Conservation (phyloP, 345 rosid species). For the Acer yangbiense region DNA sequence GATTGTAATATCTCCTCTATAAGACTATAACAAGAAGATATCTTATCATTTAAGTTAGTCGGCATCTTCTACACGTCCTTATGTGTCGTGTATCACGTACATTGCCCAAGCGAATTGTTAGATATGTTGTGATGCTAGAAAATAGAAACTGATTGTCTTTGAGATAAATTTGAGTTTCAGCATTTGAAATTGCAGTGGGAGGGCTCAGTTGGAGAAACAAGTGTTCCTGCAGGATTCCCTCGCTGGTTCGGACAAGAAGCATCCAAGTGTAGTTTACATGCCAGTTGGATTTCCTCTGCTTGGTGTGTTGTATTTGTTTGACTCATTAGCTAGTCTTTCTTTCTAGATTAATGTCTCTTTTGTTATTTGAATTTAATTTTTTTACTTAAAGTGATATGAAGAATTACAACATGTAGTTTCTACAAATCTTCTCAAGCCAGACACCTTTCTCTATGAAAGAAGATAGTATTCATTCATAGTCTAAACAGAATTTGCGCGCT, state of each 20-base stretch:
- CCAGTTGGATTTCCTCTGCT: not conserved
- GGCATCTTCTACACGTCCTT: no score
- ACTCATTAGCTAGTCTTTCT: not conserved
- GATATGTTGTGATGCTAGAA: not conserved
- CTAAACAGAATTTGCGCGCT: not conserved
- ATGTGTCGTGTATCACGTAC: no score
- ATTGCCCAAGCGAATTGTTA: no score
- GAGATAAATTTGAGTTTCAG: constrained; percentile 7
- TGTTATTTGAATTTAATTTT: not conserved
- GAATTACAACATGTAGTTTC: not conserved
- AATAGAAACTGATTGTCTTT: not conserved
- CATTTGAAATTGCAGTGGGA: not conserved
- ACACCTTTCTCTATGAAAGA: no score
- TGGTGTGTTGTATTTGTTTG: constrained; percentile 1
- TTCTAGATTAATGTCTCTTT: not conserved
- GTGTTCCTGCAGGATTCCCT: not conserved
- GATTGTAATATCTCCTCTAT: no score
- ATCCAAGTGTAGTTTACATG: constrained; percentile 8
- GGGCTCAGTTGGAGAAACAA: not conserved
- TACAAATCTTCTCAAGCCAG: not conserved
- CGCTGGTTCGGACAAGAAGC: not conserved
- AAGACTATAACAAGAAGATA: no score
- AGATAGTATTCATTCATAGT: not conserved
- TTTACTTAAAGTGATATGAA: not conserved
- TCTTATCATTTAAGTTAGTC: no score